Conservation (phyloP, 129 eudicot genomes). For the Calendula officinalis region DNA sequence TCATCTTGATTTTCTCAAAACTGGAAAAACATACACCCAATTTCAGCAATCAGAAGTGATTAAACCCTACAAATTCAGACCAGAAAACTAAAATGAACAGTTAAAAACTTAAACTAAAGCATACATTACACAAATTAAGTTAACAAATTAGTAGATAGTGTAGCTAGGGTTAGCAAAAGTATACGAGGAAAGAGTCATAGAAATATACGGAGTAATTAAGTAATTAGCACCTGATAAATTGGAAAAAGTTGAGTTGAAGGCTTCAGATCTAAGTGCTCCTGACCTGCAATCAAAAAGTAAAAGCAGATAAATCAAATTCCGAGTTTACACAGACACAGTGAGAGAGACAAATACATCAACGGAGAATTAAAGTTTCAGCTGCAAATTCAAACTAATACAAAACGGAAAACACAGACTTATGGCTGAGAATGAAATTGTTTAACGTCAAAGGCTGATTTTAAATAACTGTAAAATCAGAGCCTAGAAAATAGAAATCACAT, state of each 20-base stretch:
- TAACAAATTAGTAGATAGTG: background rate
- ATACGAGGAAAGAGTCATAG: background rate
- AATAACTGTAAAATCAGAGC: background rate
- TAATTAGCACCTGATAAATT: slow-evolving; percentile 13
- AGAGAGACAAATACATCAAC: background rate
- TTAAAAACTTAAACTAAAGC: background rate
- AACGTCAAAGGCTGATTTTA: background rate
- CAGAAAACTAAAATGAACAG: background rate
- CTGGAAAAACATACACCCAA: background rate
- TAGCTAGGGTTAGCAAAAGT: background rate
- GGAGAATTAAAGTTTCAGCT: slow-evolving; percentile 11
- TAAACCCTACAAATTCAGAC: background rate
- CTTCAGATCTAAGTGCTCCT: slow-evolving; percentile 53
- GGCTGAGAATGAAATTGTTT: background rate
- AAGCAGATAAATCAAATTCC: slow-evolving; percentile 24
- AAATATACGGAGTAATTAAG: background rate
- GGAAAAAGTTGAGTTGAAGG: slow-evolving; percentile 7
- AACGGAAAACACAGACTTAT: background rate
- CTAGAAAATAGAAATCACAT: slow-evolving; percentile 22
- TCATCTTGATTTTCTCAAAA: slow-evolving; percentile 17
- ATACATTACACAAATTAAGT: slow-evolving; percentile 6
- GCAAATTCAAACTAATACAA: slow-evolving; percentile 6
- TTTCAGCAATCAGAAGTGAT: background rate
- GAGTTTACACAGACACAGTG: slow-evolving; percentile 9
- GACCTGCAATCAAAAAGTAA: slow-evolving; percentile 31